These are phyloP conservation scores for Podaxis rugospora DNA, from an alignment of 768 basidiomycete genomes.

Conservation along the genomic window DNA sequence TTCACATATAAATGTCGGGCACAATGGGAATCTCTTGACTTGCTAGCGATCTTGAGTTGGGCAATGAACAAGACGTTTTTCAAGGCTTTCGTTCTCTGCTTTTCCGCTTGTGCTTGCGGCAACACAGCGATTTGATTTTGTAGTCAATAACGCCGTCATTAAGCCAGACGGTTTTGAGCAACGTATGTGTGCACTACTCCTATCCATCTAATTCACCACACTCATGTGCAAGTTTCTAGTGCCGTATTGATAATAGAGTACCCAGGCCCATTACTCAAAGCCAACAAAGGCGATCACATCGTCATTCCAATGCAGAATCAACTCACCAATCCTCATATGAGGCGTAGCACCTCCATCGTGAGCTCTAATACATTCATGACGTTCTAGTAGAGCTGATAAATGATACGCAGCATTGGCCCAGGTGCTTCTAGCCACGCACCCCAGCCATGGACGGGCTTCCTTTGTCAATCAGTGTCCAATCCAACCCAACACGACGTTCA, in stretches of 20 bases:
- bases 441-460: constrained; percentile 40
- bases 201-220: not conserved
- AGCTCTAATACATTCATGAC: constrained; percentile 19
- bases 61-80: not conserved
- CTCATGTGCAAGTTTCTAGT: not conserved
- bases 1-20: not conserved
- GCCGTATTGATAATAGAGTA: constrained; percentile 33
- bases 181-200: not conserved
- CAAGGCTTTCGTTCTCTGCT: not conserved
- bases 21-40: not conserved
- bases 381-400: not conserved
- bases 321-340: constrained; percentile 26
- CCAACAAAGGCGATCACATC: constrained; percentile 30
- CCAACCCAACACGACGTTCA: constrained; percentile 15
- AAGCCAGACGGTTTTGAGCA: constrained; percentile 36
- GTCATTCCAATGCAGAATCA: constrained; percentile 28
- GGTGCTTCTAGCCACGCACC: constrained; percentile 36
- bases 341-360: constrained; percentile 27
- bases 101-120: not conserved
- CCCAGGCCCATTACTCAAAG: constrained; percentile 36
- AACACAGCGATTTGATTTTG: not conserved
- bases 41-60: not conserved
- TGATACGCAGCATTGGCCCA: not conserved
- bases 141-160: constrained; percentile 31
- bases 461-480: constrained; percentile 15